These are phyloP conservation scores for Salix brachista DNA, from an alignment of 345 rosid genomes.

Conservation along the genomic window DNA sequence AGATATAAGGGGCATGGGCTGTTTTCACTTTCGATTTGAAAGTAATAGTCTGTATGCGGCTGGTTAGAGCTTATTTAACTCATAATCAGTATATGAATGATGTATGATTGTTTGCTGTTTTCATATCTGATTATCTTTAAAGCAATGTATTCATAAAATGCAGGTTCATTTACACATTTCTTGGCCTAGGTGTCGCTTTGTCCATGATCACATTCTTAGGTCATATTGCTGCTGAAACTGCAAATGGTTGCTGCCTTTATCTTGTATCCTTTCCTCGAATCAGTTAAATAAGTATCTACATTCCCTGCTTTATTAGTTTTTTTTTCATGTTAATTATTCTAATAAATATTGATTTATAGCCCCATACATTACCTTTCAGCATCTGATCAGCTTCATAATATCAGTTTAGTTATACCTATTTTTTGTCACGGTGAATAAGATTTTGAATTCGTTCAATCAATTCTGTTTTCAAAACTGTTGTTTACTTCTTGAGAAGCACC, in stretches of 20 bases:
- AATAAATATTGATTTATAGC: background rate
- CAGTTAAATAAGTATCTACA: background rate
- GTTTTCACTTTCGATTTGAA: background rate
- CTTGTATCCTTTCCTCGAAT: conserved; percentile 44
- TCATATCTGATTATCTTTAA: conserved; percentile 7
- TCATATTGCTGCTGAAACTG: conserved; percentile 84
- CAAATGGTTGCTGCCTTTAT: conserved; percentile 81
- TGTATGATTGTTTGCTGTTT: background rate
- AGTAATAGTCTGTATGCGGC: background rate
- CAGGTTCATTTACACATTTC: conserved; percentile 81
- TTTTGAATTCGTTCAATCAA: background rate
- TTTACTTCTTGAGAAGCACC: background rate
- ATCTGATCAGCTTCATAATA: background rate
- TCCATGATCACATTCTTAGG: conserved; percentile 74
- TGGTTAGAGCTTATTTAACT: background rate
- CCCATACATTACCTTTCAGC: background rate
- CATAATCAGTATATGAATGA: too few species aligned
- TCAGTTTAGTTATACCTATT: background rate
- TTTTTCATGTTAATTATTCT: background rate
- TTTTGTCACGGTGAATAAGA: background rate
- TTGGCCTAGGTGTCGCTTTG: conserved; percentile 60
- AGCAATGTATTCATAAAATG: conserved; percentile 10
- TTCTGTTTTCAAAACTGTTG: background rate
- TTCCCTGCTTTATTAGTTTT: background rate
- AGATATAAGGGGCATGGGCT: background rate